Evolutionary conservation across 331 rosid species (phyloP).

Genomic region (Saraca asoca): DNA sequence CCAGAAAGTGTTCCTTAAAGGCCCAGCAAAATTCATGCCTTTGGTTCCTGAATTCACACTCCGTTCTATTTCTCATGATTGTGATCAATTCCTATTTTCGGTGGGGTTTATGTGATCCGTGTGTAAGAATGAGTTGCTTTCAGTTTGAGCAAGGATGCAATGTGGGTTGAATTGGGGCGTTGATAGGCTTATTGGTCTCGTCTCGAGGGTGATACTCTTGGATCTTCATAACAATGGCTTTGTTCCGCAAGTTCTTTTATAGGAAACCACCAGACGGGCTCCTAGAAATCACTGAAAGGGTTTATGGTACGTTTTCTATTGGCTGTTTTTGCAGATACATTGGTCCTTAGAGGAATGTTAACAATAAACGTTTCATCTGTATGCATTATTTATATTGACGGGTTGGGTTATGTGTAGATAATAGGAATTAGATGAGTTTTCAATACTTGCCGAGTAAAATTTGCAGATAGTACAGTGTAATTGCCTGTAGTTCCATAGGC

Average conservation of each 20-base stretch:
- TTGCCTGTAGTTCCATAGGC: slow-evolving; percentile 22
- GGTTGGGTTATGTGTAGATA: slow-evolving; percentile 19
- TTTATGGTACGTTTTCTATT: slow-evolving; percentile 70
- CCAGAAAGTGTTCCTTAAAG: slow-evolving; percentile 60
- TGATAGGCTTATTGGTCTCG: slow-evolving; percentile 14
- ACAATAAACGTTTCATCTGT: slow-evolving; percentile 31
- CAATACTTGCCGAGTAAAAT: slow-evolving; percentile 13
- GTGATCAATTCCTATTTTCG: slow-evolving; percentile 21
- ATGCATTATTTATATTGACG: slow-evolving; percentile 8
- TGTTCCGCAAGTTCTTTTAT: slow-evolving; percentile 86
- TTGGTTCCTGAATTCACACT: slow-evolving; percentile 66
- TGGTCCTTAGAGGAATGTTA: slow-evolving; percentile 25
- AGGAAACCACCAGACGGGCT: slow-evolving; percentile 99
- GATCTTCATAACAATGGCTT: slow-evolving; percentile 75
- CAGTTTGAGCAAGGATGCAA: slow-evolving; percentile 40
- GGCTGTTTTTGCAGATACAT: slow-evolving; percentile 22
- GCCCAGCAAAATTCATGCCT: slow-evolving; percentile 65
- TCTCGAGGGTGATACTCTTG: slow-evolving; percentile 33
- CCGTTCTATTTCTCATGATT: slow-evolving; percentile 45
- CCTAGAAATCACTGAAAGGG: slow-evolving; percentile 88
- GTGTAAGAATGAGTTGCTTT: slow-evolving; percentile 11
- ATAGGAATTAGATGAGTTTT: slow-evolving; percentile 1
- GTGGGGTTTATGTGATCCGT: slow-evolving; percentile 47
- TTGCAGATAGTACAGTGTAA: slow-evolving; percentile 21
- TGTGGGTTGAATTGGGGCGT: slow-evolving; percentile 48